Percentiles rank a stretch among this genome's conserved stretches.
phyloP scores from a whole-genome alignment of 2,329 filamentous ascomycete genomes.

The Clonostachys rhizophaga region DNA sequence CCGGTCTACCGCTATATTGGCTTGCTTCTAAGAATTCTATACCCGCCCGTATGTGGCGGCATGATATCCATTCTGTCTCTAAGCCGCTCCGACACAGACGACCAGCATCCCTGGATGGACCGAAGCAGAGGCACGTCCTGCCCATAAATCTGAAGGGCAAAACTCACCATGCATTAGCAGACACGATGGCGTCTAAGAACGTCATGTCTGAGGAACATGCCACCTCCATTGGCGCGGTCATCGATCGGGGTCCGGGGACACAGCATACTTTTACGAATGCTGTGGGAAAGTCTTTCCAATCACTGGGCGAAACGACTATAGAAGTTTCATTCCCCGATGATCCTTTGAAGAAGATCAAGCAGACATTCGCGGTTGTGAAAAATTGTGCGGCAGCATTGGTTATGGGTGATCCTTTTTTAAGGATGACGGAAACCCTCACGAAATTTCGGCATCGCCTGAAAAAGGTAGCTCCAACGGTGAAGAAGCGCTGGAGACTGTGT shows the following conservation, averaged over 20 bases:
- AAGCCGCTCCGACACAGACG: constrained; percentile 71
- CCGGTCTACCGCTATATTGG: constrained; percentile 58
- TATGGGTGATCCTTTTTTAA: constrained; percentile 38
- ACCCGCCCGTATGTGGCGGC: constrained; percentile 91
- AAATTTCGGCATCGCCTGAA: constrained; percentile 59
- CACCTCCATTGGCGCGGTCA: constrained; percentile 74
- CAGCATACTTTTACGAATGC: too few species aligned
- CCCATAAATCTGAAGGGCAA: constrained; percentile 84
- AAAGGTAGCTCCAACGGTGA: constrained; percentile 19
- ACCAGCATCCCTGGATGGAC: constrained; percentile 67
- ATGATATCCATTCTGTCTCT: constrained; percentile 83
- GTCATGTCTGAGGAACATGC: constrained; percentile 71
- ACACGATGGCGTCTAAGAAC: constrained; percentile 93
- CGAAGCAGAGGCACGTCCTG: constrained; percentile 90
- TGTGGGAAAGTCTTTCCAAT: too few species aligned
- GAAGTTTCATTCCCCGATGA: too few species aligned
- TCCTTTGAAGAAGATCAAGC: too few species aligned
- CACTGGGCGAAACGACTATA: too few species aligned
- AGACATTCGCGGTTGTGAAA: too few species aligned
- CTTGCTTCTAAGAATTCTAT: constrained; percentile 81
- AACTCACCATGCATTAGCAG: constrained; percentile 75
- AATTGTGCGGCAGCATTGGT: too few species aligned
- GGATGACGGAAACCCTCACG: constrained; percentile 65
- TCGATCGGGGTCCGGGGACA: constrained; percentile 74
- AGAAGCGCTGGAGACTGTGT: too few species aligned